Conservation (phyloP, 2,329 filamentous ascomycete genomes). For the Botrytis pseudocinerea region DNA sequence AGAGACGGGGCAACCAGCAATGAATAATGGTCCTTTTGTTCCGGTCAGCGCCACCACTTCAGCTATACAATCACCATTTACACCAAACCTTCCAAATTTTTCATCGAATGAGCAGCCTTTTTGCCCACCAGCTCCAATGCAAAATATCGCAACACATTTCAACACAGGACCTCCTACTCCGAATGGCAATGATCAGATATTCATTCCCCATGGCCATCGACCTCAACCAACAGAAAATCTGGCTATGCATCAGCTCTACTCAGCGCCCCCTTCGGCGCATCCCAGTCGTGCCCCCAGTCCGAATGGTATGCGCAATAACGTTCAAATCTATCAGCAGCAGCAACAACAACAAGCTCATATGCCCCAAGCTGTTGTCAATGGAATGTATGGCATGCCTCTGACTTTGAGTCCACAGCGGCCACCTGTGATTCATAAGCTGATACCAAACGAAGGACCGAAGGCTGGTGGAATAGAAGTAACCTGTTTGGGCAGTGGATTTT, state of each 20-base stretch:
- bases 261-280: constrained; percentile 70
- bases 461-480: constrained; percentile 86
- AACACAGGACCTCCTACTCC: constrained; percentile 65
- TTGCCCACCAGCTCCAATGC: constrained; percentile 28
- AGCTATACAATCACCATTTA: constrained; percentile 54
- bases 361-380: constrained; percentile 50
- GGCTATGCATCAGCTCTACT: constrained; percentile 64
- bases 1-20: constrained; percentile 54
- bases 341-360: constrained; percentile 45
- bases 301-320: constrained; percentile 51
- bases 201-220: constrained; percentile 58
- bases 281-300: constrained; percentile 79
- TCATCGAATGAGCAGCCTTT: constrained; percentile 42
- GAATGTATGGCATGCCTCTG: constrained; percentile 54
- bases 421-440: constrained; percentile 76
- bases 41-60: constrained; percentile 41
- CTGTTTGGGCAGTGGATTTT: constrained; percentile 77
- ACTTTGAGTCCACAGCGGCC: constrained; percentile 53
- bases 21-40: constrained; percentile 42
- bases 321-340: constrained; percentile 48
- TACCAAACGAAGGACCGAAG: constrained; percentile 78
- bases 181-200: constrained; percentile 60
- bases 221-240: constrained; percentile 67
- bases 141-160: constrained; percentile 47
- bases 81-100: constrained; percentile 50